A percentile compares a stretch with the other conserved stretches of the same genome.
phyloP scores from a whole-genome alignment of 1,139 yeast species.

The Protomyces inouyei region DNA sequence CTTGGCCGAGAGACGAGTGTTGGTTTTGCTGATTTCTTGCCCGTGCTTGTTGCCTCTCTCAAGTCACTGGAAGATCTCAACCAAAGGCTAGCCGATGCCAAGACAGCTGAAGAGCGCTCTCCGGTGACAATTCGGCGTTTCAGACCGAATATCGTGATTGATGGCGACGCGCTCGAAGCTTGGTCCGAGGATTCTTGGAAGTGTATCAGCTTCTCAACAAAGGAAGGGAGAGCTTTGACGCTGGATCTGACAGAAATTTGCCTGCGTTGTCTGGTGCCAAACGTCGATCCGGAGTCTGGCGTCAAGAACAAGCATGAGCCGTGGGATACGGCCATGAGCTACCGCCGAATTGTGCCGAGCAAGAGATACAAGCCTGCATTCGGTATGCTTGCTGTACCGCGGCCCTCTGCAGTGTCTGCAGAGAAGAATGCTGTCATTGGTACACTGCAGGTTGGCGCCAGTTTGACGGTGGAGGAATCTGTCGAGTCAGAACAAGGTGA shows the following conservation, averaged over 20 bases:
- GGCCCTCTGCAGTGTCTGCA: neutral
- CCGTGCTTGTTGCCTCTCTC: conserved; percentile 12
- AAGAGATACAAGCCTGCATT: conserved; percentile 18
- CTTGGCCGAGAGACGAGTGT: conserved; percentile 14
- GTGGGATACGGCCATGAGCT: conserved; percentile 11
- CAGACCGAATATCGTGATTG: conserved; percentile 23
- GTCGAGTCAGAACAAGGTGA: neutral
- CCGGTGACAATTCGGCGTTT: conserved; percentile 10
- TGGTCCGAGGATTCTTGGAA: conserved; percentile 26
- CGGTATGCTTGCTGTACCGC: conserved; percentile 23
- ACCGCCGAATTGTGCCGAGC: conserved; percentile 15
- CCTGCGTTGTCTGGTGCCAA: conserved; percentile 18
- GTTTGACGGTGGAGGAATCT: neutral
- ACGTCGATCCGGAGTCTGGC: conserved; percentile 15
- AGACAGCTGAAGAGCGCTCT: neutral
- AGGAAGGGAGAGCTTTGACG: conserved; percentile 1
- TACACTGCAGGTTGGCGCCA: neutral
- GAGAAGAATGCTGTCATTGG: neutral
- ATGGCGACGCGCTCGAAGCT: conserved; percentile 2
- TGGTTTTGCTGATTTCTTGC: conserved; percentile 21
- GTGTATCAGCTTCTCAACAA: conserved; percentile 1
- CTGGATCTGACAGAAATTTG: conserved; percentile 5
- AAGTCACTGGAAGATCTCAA: conserved; percentile 15
- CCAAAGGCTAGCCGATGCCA: neutral
- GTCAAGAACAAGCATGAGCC: conserved; percentile 18